Evolutionary conservation across 257 asterid species (phyloP).

Genomic region (Asclepias syriaca): DNA sequence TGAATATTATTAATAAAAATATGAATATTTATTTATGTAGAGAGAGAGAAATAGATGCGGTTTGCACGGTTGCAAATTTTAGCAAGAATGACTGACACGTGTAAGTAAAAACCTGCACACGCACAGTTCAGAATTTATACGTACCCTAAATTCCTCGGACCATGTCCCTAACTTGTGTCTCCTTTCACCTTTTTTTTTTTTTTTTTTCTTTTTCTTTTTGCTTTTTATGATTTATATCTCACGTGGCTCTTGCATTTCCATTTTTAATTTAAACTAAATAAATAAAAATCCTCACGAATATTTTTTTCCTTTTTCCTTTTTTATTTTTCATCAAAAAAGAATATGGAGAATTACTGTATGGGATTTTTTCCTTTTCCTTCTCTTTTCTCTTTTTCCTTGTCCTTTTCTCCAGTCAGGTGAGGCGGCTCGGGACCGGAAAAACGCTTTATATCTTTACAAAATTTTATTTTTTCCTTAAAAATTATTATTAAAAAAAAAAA

Average conservation of each 20-base stretch:
- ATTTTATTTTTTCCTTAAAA: too few species aligned
- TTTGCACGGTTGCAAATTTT: not conserved
- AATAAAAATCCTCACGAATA: not conserved
- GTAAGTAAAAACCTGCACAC: too few species aligned
- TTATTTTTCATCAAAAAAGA: not conserved
- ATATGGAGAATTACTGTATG: not conserved
- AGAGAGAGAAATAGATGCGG: not conserved
- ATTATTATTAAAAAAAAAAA: too few species aligned
- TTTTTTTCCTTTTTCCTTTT: not conserved
- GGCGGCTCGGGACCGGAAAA: not conserved
- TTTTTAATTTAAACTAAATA: too few species aligned
- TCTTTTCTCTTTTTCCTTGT: not conserved
- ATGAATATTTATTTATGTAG: too few species aligned
- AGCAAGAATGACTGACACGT: not conserved
- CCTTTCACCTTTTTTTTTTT: not conserved
- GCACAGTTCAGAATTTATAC: not conserved
- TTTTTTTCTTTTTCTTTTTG: not conserved
- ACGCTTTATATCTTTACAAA: not conserved
- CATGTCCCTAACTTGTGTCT: not conserved
- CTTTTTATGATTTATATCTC: not conserved
- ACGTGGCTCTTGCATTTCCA: not conserved
- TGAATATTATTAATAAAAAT: too few species aligned
- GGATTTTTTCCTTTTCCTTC: not conserved
- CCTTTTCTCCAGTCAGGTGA: not conserved
- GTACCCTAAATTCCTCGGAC: not conserved